These are phyloP conservation scores for Henningerozyma blattae DNA, from an alignment of 805 yeast genomes.

Conservation along the genomic window DNA sequence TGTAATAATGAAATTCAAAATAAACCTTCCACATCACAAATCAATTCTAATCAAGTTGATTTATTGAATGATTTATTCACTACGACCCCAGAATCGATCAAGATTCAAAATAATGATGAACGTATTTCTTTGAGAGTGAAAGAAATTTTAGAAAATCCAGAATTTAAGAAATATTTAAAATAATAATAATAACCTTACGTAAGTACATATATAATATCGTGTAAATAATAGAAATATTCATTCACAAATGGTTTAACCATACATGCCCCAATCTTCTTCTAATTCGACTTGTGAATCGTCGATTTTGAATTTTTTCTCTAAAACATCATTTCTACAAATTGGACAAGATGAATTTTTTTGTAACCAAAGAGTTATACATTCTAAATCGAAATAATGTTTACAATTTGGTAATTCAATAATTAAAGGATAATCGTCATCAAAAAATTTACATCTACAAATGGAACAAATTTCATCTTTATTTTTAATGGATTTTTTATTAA, in stretches of 20 bases:
- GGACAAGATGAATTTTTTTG: conserved; percentile 70
- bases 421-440: conserved; percentile 65
- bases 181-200: conserved; percentile 1
- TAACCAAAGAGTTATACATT: conserved; percentile 87
- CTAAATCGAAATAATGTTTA: conserved; percentile 73
- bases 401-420: conserved; percentile 71
- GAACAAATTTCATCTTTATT: conserved; percentile 54
- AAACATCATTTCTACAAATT: conserved; percentile 65
- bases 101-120: conserved; percentile 11
- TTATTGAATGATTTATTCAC: too few species aligned
- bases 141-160: conserved; percentile 59
- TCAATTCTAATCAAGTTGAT: conserved; percentile 2
- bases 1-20: not conserved
- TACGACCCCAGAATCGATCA: too few species aligned
- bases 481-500: conserved; percentile 29
- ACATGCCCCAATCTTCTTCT: conserved; percentile 71
- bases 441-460: conserved; percentile 66
- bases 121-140: conserved; percentile 40
- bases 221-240: not conserved
- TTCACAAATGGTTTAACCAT: conserved; percentile 34
- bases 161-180: conserved; percentile 42
- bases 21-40: too few species aligned
- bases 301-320: conserved; percentile 30
- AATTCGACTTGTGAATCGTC: conserved; percentile 44
- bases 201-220: not conserved